Evolutionary conservation across 208 protist species (phyloP), one percentile per base, ranked within the genome.

Genomic region (Strigomonas culicis): DNA sequence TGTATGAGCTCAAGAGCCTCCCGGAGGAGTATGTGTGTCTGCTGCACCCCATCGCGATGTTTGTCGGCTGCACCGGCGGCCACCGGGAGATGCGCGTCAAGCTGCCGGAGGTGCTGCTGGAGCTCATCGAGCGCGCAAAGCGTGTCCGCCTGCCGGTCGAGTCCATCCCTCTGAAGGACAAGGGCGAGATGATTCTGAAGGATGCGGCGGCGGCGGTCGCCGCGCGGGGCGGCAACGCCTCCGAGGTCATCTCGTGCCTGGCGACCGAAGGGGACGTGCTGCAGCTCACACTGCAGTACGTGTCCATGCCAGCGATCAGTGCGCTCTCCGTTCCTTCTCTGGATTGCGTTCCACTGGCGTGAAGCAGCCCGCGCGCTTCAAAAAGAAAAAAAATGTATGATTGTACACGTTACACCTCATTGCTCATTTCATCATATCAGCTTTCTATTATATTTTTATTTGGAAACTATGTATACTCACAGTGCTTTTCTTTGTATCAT

Each of bases 11-110:
- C 25, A 72, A 90, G 58, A 65, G 74, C 22, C 61, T 90, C 4
- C 77, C 88, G 0, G 68, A 74, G 49, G 55, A 72, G 15, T 81
- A 88, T 28, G 68, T 88, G 36, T 63, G 71, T 0, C 80, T 94
- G 28, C 76, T 90, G 21, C 72, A 80, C 27, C 76, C 82, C 3
- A 80, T 90, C 7, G 75, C 84, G 13, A 34, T 74, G n/a, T 85
- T 94, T 53, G 53, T 82, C 2, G 74, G 78, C 1, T 94, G 84
- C 68, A 59, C 71, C n/a, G 84, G 84, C 10, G 88, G 88, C 21
- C 84, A 94, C 59, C 79, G 80, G 1, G 84, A 94, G 76, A 70
- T 94, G 70, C 75, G 80, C 2, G 59, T 62, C 32, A 81, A 86
- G 52, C 63, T 90, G 28, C 62, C 64, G 25, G 61, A 88, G 46